Conservation (phyloP, 1,284 basidiomycete genomes). For the Austroboletus niveus region DNA sequence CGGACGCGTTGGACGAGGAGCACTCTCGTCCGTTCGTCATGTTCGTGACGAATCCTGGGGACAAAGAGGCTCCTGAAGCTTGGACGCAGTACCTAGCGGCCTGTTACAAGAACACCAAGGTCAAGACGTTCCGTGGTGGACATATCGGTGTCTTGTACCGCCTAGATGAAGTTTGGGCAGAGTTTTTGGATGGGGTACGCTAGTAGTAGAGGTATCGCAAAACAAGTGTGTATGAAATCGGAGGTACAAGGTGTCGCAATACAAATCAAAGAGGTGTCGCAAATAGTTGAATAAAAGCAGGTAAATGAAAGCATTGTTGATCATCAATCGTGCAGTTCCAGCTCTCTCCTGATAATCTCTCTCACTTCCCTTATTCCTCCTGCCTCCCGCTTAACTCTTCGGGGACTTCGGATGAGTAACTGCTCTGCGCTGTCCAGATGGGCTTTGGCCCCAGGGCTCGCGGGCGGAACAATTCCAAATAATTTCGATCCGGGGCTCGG, state of each 20-base stretch:
- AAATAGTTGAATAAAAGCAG: conserved; percentile 22
- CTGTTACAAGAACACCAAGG: conserved; percentile 39
- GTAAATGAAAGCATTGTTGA: conserved; percentile 30
- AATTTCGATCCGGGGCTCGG: conserved; percentile 37
- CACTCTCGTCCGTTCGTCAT: conserved; percentile 45
- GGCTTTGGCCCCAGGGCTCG: conserved; percentile 37
- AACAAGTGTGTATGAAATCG: too few relatives aligned
- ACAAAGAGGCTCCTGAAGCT: conserved; percentile 36
- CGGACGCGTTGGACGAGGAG: conserved; percentile 42
- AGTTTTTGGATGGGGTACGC: conserved; percentile 33
- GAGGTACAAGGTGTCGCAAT: neutral
- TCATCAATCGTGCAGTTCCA: conserved; percentile 63
- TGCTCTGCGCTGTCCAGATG: conserved; percentile 56
- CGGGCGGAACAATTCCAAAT: conserved; percentile 20
- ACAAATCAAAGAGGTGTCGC: conserved; percentile 7
- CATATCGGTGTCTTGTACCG: conserved; percentile 45
- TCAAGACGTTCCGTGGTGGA: conserved; percentile 44
- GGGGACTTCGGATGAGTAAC: conserved; percentile 65
- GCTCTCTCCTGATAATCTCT: conserved; percentile 73
- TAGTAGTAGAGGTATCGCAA: conserved; percentile 5
- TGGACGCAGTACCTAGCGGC: conserved; percentile 48
- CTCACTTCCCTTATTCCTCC: conserved; percentile 74
- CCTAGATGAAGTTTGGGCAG: conserved; percentile 45
- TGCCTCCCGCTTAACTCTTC: conserved; percentile 60
- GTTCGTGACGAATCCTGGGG: conserved; percentile 40